Percentiles rank a stretch among this genome's conserved stretches.
Conservation (phyloP, 176 grass and related monocot genomes). For the Raddia guianensis region DNA sequence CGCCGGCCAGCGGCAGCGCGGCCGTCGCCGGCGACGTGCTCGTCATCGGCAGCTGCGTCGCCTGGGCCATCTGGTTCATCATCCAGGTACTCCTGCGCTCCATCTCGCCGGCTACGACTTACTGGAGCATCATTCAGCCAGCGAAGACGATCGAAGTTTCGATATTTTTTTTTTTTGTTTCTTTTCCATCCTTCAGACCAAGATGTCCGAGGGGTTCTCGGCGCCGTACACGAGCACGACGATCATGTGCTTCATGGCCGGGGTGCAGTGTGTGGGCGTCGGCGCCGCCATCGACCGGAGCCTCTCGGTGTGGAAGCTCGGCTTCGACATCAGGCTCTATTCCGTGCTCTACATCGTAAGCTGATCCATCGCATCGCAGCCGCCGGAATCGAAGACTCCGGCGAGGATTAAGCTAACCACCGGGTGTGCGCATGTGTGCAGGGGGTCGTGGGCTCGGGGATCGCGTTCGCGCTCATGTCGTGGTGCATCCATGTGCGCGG, state of each 20-base stretch:
- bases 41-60: conserved; percentile 71
- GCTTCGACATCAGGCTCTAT: conserved; percentile 76
- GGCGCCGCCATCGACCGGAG: conserved; percentile 55
- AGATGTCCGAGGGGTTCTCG: conserved; percentile 70
- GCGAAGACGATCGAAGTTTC: not conserved
- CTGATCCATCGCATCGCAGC: not conserved
- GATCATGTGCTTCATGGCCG: conserved; percentile 75
- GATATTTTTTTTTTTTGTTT: no score
- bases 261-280: conserved; percentile 61
- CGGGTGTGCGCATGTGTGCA: conserved; percentile 5
- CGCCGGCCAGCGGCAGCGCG: not conserved
- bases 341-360: conserved; percentile 76
- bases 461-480: conserved; percentile 71
- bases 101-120: no score
- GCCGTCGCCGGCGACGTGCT: conserved; percentile 54
- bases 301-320: conserved; percentile 61
- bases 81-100: conserved; percentile 48
- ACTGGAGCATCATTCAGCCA: not conserved
- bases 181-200: conserved; percentile 42
- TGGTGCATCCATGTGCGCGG: conserved; percentile 87
- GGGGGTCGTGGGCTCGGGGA: conserved; percentile 69
- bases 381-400: not conserved
- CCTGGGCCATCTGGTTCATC: conserved; percentile 88
- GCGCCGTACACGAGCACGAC: conserved; percentile 86
- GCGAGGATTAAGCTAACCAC: not conserved